Base-by-base conservation (phyloP, 129 eudicot species). In the Tagetes patula region DNA sequence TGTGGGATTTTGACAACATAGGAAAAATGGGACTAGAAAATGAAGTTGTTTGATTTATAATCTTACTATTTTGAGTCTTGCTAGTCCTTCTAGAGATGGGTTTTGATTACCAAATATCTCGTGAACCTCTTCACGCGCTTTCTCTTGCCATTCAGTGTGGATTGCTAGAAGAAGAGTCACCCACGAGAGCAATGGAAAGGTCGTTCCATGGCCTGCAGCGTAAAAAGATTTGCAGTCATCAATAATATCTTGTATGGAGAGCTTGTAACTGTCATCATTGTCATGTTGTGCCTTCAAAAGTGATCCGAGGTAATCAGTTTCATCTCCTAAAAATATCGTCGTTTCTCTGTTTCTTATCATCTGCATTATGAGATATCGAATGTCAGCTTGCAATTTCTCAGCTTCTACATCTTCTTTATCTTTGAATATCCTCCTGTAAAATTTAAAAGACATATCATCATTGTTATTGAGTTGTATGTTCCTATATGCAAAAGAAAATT, bases 91-190 rank as follows among this genome's bases (percentile, higher is more conserved):
- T 3, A 86, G 72, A 34, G 79, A 68, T 13, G 91, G 96, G 8
- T 66, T 84, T 67, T 75, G 65, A 5, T 67, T 64, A 53, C 87
- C 87, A 59, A 86, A 80, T 1, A 75, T 60, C 13, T 73, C 63
- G 36, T 37, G 12, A 36, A 84, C 89, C 78, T 89, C 89, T 12
- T 75, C 42, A 45, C 92, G 76, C 32, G 89, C 96, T 43, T 73
- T 78, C 39, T 89, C 89, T 83, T 89, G 96, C 96, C 96, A 89
- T 36, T 86, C 96, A 10, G 78, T 80, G 55, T 89, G 82, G 61
- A 80, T 64, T 55, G 86, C 92, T 12, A 86, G 84, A 50, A 86
- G 89, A 34, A 86, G 59, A 72, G 81, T 67, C 30, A 71, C 82
- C 91, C 91, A 89, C 4, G 84, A 65, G 8, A 89, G 89, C 67